Evolutionary conservation across 169 alveolate genomes (phyloP), one percentile per base, ranked within the genome.

Genomic region (Toxoplasma gondii): DNA sequence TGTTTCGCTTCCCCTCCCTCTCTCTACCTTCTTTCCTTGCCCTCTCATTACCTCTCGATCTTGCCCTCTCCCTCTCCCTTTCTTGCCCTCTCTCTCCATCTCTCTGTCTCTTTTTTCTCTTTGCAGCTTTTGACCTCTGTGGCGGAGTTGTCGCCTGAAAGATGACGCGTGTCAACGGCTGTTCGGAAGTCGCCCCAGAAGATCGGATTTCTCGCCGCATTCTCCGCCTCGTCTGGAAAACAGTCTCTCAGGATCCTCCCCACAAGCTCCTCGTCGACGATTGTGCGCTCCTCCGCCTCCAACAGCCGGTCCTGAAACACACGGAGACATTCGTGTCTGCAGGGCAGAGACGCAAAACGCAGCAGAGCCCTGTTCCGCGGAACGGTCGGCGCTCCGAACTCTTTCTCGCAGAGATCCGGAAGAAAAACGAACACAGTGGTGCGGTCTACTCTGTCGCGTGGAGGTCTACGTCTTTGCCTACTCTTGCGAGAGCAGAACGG

Each of bases 231-330:
- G 16, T 88, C 91, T 41, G 98, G 95, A 95, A 97, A 98, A 94
- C 96, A 92, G 54, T 96, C 97, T 92, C 96, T 93, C n/a, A 98
- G 91, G 44, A 96, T 93, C 53, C 84, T 93, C 74, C 97, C 97
- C 93, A 98, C 94, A 82, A 96, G 94, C 44, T 96, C 94, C 36
- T 96, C 98, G 34, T 84, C 94, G 44, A 97, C 98, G 45, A 96
- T 94, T 10, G 95, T 96, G 96, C 97, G 96, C 95, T 98, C 99
- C 44, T 96, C 96, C n/a, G 97, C 97, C 91, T 97, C 97, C 70
- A 98, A 97, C 49, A 98, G 97, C 93, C 98, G 97, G 96, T 98
- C 99, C 69, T 97, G 97, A 91, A 98, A 98, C 7, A 98, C 99
- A 81, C 99, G 96, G 45, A 97, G 96, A 92, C 98, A 96, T 94